Conservation (phyloP, 495 filamentous ascomycete genomes). For the Mytilinidion resinicola region DNA sequence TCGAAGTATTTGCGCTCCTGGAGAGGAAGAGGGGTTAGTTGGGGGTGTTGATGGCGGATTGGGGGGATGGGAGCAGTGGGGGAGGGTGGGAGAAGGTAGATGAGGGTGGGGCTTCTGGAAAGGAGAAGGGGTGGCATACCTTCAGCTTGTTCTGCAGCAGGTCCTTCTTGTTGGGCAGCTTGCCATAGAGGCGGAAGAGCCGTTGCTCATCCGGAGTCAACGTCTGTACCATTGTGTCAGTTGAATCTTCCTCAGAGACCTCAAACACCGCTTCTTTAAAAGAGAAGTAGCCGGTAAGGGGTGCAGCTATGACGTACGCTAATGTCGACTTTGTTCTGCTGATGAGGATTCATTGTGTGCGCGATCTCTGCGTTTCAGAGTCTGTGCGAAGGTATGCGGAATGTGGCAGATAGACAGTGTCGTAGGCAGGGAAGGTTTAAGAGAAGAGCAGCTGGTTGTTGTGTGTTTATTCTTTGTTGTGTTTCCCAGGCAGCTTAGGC, state of each 20-base stretch:
- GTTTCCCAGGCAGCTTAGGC: neutral
- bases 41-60: neutral
- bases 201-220: slow-evolving; percentile 89
- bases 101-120: slow-evolving; percentile 1
- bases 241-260: neutral
- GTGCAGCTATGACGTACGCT: slow-evolving; percentile 57
- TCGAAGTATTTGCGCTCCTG: slow-evolving; percentile 99
- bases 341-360: slow-evolving; percentile 79
- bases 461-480: slow-evolving; percentile 28
- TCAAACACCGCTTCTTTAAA: neutral
- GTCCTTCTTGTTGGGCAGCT: slow-evolving; percentile 91
- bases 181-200: slow-evolving; percentile 92
- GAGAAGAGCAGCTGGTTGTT: neutral
- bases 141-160: slow-evolving; percentile 95
- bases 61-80: neutral
- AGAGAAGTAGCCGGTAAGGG: slow-evolving; percentile 4
- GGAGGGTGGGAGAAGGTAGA: neutral
- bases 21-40: slow-evolving; percentile 14
- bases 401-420: neutral
- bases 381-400: neutral
- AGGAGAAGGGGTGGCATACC: slow-evolving; percentile 36
- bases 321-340: slow-evolving; percentile 95
- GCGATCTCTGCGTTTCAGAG: neutral
- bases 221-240: slow-evolving; percentile 48
- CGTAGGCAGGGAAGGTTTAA: neutral